phyloP scores from a whole-genome alignment of 192 early-diverging fungal genomes.

The Lobosporangium transversale region DNA sequence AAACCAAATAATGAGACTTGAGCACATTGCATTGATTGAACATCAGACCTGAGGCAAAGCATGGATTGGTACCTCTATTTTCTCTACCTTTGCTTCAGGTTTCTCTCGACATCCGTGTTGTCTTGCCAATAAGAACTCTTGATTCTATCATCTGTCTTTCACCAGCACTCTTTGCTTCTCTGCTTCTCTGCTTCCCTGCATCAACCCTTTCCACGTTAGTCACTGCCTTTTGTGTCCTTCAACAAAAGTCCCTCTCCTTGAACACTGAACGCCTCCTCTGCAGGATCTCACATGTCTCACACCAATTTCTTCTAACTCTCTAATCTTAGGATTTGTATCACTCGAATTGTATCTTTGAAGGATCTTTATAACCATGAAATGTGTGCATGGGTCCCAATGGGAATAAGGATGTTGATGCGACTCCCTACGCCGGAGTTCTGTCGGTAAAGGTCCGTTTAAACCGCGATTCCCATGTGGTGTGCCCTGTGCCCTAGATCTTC shows the following conservation, averaged over 20 bases:
- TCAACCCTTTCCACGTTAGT: neutral
- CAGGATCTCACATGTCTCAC: no score
- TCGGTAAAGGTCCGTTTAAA: neutral
- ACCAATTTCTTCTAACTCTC: no score
- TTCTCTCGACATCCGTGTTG: no score
- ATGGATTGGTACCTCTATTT: neutral
- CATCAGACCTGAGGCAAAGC: neutral
- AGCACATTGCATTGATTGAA: neutral
- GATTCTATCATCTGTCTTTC: neutral
- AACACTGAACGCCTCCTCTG: no score
- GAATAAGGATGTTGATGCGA: neutral
- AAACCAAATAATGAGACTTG: no score
- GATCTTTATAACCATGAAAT: no score
- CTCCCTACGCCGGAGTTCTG: neutral
- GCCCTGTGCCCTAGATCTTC: neutral
- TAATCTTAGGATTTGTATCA: no score
- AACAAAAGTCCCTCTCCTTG: no score
- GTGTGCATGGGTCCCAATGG: no score
- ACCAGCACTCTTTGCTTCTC: neutral
- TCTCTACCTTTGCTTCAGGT: neutral
- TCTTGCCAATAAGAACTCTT: no score
- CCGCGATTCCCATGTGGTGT: neutral
- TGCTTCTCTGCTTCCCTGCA: neutral
- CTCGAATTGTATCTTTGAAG: no score
- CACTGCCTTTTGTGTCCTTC: no score